A percentile compares a stretch with the other conserved stretches of the same genome.
Conservation (phyloP, 495 filamentous ascomycete species). For the Penicillium turbatum region DNA sequence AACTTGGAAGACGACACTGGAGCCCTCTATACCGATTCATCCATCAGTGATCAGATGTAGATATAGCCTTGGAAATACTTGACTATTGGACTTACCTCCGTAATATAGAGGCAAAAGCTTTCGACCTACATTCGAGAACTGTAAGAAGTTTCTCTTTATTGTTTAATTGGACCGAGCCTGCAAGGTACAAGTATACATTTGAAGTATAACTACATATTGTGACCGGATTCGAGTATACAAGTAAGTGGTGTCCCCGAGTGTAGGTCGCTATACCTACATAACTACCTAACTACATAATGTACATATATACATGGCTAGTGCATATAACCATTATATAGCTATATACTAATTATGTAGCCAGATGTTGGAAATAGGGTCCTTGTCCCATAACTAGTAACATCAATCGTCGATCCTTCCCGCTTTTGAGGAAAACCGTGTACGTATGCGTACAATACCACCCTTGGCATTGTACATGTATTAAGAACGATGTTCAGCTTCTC, state of each 20-base stretch:
- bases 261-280: too few species aligned
- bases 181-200: too few species aligned
- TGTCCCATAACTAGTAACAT: neutral
- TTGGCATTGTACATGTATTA: neutral
- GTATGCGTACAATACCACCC: conserved; percentile 1
- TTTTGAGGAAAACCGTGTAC: neutral
- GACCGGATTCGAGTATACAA: too few species aligned
- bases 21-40: too few species aligned
- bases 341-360: neutral
- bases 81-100: too few species aligned
- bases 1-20: too few species aligned
- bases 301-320: neutral
- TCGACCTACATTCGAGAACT: neutral
- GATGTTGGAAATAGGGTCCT: too few species aligned
- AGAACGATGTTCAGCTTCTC: neutral
- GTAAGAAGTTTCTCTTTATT: neutral
- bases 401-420: neutral
- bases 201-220: too few species aligned
- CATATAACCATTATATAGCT: too few species aligned
- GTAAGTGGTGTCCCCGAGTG: too few species aligned
- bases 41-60: too few species aligned
- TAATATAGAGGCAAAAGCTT: too few species aligned
- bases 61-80: neutral
- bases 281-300: neutral
- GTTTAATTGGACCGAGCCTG: neutral